These are phyloP conservation scores for Penicillium sp. DNA, from an alignment of 2,329 filamentous ascomycete genomes.

Conservation along the genomic window DNA sequence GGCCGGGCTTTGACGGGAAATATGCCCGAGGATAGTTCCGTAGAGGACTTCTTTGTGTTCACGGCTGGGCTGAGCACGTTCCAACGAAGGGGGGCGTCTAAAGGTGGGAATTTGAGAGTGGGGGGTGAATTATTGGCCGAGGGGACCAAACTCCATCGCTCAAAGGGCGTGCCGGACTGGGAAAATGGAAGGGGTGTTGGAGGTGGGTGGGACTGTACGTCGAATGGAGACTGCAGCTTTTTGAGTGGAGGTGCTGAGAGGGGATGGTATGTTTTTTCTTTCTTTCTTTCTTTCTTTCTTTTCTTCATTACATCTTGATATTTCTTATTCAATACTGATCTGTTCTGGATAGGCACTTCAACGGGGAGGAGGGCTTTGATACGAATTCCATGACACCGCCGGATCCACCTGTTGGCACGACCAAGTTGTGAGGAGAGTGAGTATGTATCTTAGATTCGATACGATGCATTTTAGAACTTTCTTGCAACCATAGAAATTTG, in stretches of 20 bases:
- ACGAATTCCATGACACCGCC: conserved; percentile 36
- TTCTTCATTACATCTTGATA: conserved; percentile 24
- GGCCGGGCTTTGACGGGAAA: conserved; percentile 79
- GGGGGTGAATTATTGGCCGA: conserved; percentile 28
- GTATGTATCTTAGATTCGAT: neutral
- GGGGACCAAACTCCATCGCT: conserved; percentile 34
- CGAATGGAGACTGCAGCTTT: conserved; percentile 86
- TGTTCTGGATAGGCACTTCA: conserved; percentile 44
- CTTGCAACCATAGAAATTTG: too few species aligned
- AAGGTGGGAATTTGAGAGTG: neutral
- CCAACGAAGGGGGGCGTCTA: conserved; percentile 44
- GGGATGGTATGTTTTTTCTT: conserved; percentile 68
- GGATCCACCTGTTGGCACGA: conserved; percentile 13
- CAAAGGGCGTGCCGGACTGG: conserved; percentile 53
- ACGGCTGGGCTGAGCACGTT: conserved; percentile 81
- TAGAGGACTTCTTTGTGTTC: conserved; percentile 82
- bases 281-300: conserved; percentile 28
- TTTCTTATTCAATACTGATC: conserved; percentile 12
- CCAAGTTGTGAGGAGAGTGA: neutral
- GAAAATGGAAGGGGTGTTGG: conserved; percentile 64
- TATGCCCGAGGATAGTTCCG: conserved; percentile 71
- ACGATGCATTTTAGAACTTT: too few species aligned
- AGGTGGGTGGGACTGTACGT: conserved; percentile 78
- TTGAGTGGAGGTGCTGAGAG: conserved; percentile 79
- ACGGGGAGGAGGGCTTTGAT: conserved; percentile 52